Evolutionary conservation across 306 rosid species (phyloP).

Genomic region (Luffa acutangula): DNA sequence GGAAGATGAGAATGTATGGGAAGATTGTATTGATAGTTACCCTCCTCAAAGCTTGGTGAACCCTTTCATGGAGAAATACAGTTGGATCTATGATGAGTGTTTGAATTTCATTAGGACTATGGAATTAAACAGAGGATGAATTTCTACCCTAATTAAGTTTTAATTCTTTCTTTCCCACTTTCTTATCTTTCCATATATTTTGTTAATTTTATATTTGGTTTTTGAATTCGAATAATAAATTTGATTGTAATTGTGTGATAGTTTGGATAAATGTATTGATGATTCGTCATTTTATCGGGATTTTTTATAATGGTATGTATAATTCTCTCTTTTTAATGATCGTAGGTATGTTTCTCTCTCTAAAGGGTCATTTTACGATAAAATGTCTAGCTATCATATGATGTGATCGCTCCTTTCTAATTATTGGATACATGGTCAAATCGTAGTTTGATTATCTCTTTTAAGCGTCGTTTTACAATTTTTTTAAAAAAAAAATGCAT

Average conservation of each 20-base stretch:
- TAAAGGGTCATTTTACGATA: too few species aligned
- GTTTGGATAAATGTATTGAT: background rate
- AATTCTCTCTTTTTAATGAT: too few species aligned
- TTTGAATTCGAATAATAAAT: background rate
- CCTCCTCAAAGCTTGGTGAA: conserved; percentile 37
- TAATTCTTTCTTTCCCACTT: background rate
- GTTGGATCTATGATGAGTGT: conserved; percentile 61
- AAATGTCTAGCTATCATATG: too few species aligned
- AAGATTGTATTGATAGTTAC: conserved; percentile 38
- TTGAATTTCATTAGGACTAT: conserved; percentile 40
- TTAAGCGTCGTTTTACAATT: too few species aligned
- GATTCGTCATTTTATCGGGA: background rate
- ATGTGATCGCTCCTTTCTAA: too few species aligned
- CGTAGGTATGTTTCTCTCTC: background rate
- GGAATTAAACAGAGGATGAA: background rate
- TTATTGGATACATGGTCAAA: too few species aligned
- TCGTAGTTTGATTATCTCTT: too few species aligned
- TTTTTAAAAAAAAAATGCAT: too few species aligned
- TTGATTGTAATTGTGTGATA: background rate
- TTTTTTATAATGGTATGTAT: too few species aligned
- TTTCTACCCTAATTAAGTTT: background rate
- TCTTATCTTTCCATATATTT: too few species aligned
- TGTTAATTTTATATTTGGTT: background rate
- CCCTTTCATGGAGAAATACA: conserved; percentile 61
- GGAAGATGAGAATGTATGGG: conserved; percentile 56